Base-by-base conservation (phyloP, 129 eudicot species). In the Pittosporum tobira region DNA sequence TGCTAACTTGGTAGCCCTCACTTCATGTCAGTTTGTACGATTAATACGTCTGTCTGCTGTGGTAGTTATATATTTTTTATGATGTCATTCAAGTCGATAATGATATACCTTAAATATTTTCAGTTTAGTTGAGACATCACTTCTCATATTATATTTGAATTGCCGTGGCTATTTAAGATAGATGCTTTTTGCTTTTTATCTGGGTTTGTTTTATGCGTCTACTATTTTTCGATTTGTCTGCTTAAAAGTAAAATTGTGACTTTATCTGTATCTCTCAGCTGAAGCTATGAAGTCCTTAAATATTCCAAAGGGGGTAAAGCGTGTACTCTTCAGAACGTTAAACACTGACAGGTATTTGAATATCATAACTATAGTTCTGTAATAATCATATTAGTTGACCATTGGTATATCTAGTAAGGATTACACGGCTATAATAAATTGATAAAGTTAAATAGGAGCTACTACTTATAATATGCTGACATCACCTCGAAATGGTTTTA, bases 251-350 rank as follows among this genome's bases (percentile, higher is more conserved):
- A 45, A 20, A 16, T 30, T 55, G 15, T 55, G 44, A 20, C 53
- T 3, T 5, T 24, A 16, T 30, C 2, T 53, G 18, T 46, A 43
- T 54, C 21, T 40, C 47, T 42, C 79, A 83, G 90, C 82, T 60
- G 77, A 78, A 45, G 90, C 66, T 51, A 78, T 83, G 90, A 66
- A 70, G 67, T 75, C 85, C 64, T 71, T 83, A 22, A 67, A 83
- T 64, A 83, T 83, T 26, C 90, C 85, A 11, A 72, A 64, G 64
- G 90, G 85, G 47, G 79, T 83, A 31, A 71, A 65, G 65, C 72
- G 90, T 15, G 82, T 83, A 55, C 70, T 83, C 26, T 83, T 78
- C 79, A 75, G 82, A 59, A 83, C 85, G 25, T 60, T 79, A 34
- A 83, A 83, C 75, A 78, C 90, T 0, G 85, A 83, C 77, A 83